Base-by-base conservation (phyloP, 148 eudicot species). In the Rhododendron ovatum region DNA sequence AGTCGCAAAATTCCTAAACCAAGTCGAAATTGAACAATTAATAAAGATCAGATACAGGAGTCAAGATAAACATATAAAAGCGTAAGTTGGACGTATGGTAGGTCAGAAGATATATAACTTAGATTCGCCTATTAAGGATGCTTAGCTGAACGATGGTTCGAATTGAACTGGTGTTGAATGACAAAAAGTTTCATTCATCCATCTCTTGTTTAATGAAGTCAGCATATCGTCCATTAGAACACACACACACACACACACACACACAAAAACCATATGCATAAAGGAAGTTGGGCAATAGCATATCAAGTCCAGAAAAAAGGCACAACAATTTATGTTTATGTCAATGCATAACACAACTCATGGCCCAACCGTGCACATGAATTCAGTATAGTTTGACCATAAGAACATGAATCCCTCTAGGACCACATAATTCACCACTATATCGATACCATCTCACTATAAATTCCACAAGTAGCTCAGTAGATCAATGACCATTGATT, bases 321-420 rank as follows among this genome's bases (percentile, higher is more conserved):
- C 39, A 73, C 41, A 13, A 73, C 5, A 14, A 15, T 33, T 33
- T 33, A 73, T 1, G 20, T 12, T 6, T 75, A 75, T 18, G 8
- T 18, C n/a, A 37, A 37, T 41, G 24, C 24, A 83, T 45, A 26
- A 45, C 78, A 43, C 9, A 30, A 14, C 75, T 65, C 75, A 39
- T 9, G 57, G 78, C 57, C 85, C 85, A 67, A 24, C 85, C 43
- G 30, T 26, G 76, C 85, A 45, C n/a, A 45, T 83, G 69, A 83
- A 67, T 39, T 43, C n/a, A 14, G 51, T 8, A 65, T 2, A 13
- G 51, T 65, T 45, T 26, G 3, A 30, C 45, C 78, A 45, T 26
- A 14, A 14, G 45, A 45, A 43, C 53, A 65, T 13, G 24, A n/a
- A 55, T 39, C 24, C 28, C 48, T 82, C 50, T 30, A 18, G 57